A percentile compares a stretch with the other conserved stretches of the same genome.
Conservation (phyloP, 2,329 filamentous ascomycete genomes). For the Aureobasidium sp. region DNA sequence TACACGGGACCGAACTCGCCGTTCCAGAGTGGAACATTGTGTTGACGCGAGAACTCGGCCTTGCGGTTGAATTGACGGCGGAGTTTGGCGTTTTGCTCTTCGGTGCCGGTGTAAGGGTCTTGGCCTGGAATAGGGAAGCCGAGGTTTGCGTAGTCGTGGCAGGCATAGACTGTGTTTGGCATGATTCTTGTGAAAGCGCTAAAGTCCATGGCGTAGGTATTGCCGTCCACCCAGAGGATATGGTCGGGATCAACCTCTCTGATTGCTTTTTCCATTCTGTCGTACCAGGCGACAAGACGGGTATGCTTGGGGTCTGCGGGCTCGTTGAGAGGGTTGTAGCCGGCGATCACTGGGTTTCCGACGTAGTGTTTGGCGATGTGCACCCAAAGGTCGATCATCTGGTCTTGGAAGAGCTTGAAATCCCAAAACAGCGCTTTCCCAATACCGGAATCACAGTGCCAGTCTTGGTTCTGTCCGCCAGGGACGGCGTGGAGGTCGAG, state of each 20-base stretch:
- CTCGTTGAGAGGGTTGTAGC: conserved; percentile 42
- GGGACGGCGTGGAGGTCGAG: conserved; percentile 39
- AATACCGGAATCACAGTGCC: conserved; percentile 38
- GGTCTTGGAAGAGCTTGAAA: conserved; percentile 39
- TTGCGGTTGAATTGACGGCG: conserved; percentile 28
- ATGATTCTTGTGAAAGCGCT: conserved; percentile 34
- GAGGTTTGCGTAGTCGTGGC: conserved; percentile 43
- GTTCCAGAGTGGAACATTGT: conserved; percentile 41
- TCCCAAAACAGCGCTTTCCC: conserved; percentile 37
- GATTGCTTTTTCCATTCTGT: conserved; percentile 36
- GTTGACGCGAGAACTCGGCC: conserved; percentile 33
- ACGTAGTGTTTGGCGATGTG: conserved; percentile 36
- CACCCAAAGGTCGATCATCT: conserved; percentile 39
- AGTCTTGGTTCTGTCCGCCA: conserved; percentile 40
- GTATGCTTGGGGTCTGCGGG: conserved; percentile 37
- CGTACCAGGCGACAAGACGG: conserved; percentile 36
- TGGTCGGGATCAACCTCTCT: conserved; percentile 36
- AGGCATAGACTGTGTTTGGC: conserved; percentile 39
- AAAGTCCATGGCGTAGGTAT: conserved; percentile 47
- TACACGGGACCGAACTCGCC: conserved; percentile 43
- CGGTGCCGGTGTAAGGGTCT: conserved; percentile 30
- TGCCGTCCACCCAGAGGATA: conserved; percentile 43
- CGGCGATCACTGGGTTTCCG: conserved; percentile 29
- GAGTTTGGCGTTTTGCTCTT: conserved; percentile 33
- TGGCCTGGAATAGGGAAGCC: conserved; percentile 36